Evolutionary conservation across 108 stramenopile genomes (phyloP).

Genomic region (Nitzschia sp.): DNA sequence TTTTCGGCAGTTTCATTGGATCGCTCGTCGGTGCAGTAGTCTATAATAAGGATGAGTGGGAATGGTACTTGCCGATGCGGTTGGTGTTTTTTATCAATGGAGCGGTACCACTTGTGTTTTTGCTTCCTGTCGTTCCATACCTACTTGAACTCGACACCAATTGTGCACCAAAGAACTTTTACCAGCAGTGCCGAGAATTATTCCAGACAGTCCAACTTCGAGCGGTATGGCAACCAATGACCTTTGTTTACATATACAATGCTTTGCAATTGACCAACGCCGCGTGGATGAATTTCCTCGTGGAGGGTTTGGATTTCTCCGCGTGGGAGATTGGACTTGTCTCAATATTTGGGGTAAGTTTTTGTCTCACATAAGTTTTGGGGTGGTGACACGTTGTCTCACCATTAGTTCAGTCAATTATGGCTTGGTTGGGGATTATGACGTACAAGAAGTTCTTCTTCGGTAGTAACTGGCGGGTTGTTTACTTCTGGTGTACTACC

Average conservation of each 20-base stretch:
- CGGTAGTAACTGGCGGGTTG: too few species aligned
- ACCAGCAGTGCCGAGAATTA: constrained; percentile 41
- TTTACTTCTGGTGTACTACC: too few species aligned
- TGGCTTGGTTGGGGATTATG: too few species aligned
- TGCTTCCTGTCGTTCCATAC: constrained; percentile 41
- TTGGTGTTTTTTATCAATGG: constrained; percentile 53
- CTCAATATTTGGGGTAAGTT: constrained; percentile 56
- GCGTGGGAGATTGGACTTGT: constrained; percentile 57
- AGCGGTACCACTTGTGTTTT: constrained; percentile 45
- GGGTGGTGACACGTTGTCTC: too few species aligned
- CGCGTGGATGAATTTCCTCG: constrained; percentile 70
- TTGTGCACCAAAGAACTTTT: constrained; percentile 28
- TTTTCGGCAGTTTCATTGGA: too few species aligned
- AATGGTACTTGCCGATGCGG: constrained; percentile 50
- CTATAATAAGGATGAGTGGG: constrained; percentile 60
- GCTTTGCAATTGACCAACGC: constrained; percentile 68
- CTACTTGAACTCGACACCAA: constrained; percentile 36
- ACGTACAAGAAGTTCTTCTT: too few species aligned
- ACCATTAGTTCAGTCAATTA: too few species aligned
- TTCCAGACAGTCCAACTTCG: constrained; percentile 61
- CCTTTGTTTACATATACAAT: constrained; percentile 76
- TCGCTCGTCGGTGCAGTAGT: too few species aligned
- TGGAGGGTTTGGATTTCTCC: constrained; percentile 54
- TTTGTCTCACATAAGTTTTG: too few species aligned
- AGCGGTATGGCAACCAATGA: constrained; percentile 78